Percentiles rank a stretch among this genome's conserved stretches.
phyloP scores from a whole-genome alignment of 2,329 filamentous ascomycete species.

The Tolypocladium amazonense region DNA sequence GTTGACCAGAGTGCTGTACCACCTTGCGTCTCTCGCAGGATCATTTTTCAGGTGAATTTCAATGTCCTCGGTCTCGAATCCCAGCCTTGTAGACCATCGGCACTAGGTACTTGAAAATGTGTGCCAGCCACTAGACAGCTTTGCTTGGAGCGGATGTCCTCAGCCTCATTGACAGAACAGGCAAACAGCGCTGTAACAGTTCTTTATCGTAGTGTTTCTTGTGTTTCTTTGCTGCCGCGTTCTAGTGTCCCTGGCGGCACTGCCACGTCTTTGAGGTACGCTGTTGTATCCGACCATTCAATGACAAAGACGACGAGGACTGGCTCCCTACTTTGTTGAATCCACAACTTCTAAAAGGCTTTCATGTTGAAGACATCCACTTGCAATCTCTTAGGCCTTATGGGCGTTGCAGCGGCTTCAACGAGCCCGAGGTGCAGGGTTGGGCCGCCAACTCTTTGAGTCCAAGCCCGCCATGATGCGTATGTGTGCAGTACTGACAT shows the following conservation, averaged over 20 bases:
- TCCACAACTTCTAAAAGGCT: rapidly evolving
- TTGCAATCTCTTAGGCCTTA: neutral
- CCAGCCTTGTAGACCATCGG: neutral
- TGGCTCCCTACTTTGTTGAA: neutral
- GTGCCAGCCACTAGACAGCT: neutral
- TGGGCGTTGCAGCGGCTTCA: neutral
- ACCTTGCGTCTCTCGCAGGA: neutral
- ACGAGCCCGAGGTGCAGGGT: neutral
- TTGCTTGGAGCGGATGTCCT: neutral
- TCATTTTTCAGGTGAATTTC: too few species aligned
- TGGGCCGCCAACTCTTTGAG: too few species aligned
- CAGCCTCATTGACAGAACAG: neutral
- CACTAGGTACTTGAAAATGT: neutral
- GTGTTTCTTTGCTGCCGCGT: neutral
- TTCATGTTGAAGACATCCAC: neutral
- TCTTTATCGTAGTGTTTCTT: neutral
- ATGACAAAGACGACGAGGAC: neutral
- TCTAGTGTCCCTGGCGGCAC: neutral
- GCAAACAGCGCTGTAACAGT: neutral
- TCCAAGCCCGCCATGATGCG: neutral
- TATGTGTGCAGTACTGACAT: neutral
- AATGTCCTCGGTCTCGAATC: neutral
- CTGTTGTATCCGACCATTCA: neutral
- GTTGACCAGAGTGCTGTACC: neutral
- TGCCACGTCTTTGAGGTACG: neutral